Conservation (phyloP, 2,329 filamentous ascomycete genomes). For the Sporothrix luriei region DNA sequence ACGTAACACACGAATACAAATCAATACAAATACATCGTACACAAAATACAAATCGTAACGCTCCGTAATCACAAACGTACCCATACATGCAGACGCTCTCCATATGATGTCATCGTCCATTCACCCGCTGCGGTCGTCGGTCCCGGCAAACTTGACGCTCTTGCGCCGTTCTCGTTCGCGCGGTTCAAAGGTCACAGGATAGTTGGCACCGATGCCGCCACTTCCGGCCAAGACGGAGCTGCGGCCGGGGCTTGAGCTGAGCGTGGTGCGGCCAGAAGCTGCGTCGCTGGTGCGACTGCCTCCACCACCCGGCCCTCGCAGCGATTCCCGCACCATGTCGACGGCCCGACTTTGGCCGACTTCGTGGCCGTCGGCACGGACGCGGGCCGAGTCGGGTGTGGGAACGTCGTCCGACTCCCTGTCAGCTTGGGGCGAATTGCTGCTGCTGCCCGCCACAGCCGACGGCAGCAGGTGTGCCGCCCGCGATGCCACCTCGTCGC, state of each 20-base stretch:
- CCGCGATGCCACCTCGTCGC: constrained; percentile 57
- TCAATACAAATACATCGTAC: constrained; percentile 15
- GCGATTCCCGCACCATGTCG: constrained; percentile 59
- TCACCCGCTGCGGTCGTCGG: constrained; percentile 38
- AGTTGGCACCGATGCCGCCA: neutral
- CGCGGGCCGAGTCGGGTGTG: neutral
- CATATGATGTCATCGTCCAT: neutral
- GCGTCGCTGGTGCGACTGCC: constrained; percentile 30
- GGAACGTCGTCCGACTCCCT: constrained; percentile 29
- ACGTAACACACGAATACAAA: neutral
- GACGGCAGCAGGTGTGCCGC: constrained; percentile 24
- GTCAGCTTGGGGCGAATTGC: constrained; percentile 46
- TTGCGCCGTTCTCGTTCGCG: constrained; percentile 59
- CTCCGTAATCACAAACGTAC: neutral
- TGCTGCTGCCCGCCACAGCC: no score
- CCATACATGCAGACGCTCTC: neutral
- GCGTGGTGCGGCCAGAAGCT: constrained; percentile 41
- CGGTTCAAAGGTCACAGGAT: constrained; percentile 26
- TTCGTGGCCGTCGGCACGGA: constrained; percentile 56
- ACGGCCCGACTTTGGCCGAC: constrained; percentile 63
- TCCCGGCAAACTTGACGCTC: constrained; percentile 64
- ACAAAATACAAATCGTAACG: neutral
- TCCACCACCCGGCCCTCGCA: constrained; percentile 39
- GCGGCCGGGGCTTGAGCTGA: constrained; percentile 55
- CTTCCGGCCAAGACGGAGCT: neutral